These are phyloP conservation scores for Bruguiera hainesii DNA, from an alignment of 441 rosid species.

Conservation along the genomic window DNA sequence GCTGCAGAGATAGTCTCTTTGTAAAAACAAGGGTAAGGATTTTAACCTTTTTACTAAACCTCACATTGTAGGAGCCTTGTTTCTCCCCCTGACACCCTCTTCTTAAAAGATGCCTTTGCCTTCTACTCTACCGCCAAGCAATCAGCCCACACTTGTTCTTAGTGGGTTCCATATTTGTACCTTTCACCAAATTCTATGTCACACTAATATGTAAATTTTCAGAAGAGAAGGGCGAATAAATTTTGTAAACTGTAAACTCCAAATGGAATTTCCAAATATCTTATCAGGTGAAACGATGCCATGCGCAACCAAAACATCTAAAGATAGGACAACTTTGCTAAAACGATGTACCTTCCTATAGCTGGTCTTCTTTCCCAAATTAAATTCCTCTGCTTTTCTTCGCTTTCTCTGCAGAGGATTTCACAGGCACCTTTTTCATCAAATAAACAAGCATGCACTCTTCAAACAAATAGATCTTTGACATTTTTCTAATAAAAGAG, in stretches of 20 bases:
- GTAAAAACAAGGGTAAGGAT: too few species aligned
- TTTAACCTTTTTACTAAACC: too few species aligned
- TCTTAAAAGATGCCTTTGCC: too few species aligned
- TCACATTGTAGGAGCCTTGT: too few species aligned
- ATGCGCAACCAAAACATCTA: neutral
- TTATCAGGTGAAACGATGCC: neutral
- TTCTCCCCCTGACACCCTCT: too few species aligned
- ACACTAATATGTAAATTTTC: neutral
- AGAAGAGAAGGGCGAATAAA: neutral
- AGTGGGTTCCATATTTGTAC: neutral
- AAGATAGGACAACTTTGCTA: neutral
- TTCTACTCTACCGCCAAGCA: neutral
- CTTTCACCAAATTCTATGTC: neutral
- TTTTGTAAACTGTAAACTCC: neutral
- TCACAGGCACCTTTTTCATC: slow-evolving; percentile 8
- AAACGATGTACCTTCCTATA: slow-evolving; percentile 57
- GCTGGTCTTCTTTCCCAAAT: slow-evolving; percentile 53
- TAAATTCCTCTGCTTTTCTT: slow-evolving; percentile 76
- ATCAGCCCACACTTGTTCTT: too few species aligned
- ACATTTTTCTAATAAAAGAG: too few species aligned
- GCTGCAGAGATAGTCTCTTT: too few species aligned
- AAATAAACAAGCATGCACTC: neutral
- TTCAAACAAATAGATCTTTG: too few species aligned
- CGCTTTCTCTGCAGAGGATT: slow-evolving; percentile 68
- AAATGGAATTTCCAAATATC: neutral